Evolutionary conservation across 257 asterid genomes (phyloP), one percentile per base, ranked within the genome.

Genomic region (Linderniella brevidens): DNA sequence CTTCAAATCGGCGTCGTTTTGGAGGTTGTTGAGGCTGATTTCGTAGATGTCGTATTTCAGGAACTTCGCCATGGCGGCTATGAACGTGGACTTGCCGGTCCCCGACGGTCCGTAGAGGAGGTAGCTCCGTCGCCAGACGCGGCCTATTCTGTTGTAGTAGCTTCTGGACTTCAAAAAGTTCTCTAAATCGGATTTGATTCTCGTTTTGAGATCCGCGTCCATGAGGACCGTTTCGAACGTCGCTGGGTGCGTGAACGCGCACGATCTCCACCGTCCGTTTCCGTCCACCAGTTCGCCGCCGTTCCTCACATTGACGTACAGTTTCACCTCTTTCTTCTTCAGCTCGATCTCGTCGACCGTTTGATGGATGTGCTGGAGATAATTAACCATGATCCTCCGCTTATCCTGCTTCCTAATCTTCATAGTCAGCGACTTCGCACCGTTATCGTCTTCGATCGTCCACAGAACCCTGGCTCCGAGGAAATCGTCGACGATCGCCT

Each of bases 171-270:
- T 79, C 19, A 59, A 51, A 29, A 79, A 79, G 11, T 57, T 49
- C n/a, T 79, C 92, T 9, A 73, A 60, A 55, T 79, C 92, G 19
- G 82, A 71, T 49, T 83, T 83, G 48, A 87, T 69, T 41, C 80
- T 69, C 56, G 67, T 57, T 58, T 87, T 87, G 70, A 87, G 78
- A 74, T 83, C 97, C 59, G 71, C 16, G 50, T 83, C 97, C 97
- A 87, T 80, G 43, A 77, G 80, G 16, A 83, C 57, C 36, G 95
- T 71, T 11, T 87, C 97, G 65, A 87, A 66, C 35, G 93, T 77
- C 16, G 95, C 87, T 5, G 97, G 95, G 66, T 83, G 97, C 52
- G 79, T 65, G 50, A 87, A 68, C 41, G 88, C 46, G 3, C 76
- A 66, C 54, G 88, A 71, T 57, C 67, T 70, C 97, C 97, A 83